phyloP scores from a whole-genome alignment of 2,329 filamentous ascomycete genomes.

The Bipolaris oryzae region DNA sequence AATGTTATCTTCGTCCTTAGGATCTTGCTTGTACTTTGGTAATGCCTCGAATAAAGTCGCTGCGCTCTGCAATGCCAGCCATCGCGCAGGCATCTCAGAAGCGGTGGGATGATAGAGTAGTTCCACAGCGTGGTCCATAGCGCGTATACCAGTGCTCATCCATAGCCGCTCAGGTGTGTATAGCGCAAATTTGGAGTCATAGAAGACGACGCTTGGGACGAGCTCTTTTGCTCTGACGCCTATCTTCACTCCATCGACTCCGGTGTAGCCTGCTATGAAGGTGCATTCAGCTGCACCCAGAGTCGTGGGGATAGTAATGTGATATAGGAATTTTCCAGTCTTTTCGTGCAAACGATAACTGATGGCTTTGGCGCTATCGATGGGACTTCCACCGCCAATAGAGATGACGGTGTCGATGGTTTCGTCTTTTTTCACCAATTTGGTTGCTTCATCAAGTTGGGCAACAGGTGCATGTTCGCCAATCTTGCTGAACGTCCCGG shows the following conservation, averaged over 20 bases:
- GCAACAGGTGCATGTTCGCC: constrained; percentile 62
- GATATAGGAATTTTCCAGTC: constrained; percentile 43
- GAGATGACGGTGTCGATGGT: constrained; percentile 61
- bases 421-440: constrained; percentile 52
- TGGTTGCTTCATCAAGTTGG: constrained; percentile 59
- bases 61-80: constrained; percentile 54
- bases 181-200: constrained; percentile 58
- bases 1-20: constrained; percentile 55
- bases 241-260: constrained; percentile 57
- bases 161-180: constrained; percentile 59
- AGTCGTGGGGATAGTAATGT: constrained; percentile 50
- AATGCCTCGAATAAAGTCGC: constrained; percentile 56
- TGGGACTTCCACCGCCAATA: constrained; percentile 62
- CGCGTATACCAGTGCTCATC: constrained; percentile 59
- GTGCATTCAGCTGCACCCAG: constrained; percentile 62
- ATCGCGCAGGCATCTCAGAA: constrained; percentile 58
- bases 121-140: constrained; percentile 63
- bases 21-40: constrained; percentile 54
- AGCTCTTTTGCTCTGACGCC: constrained; percentile 53
- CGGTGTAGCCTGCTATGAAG: constrained; percentile 59
- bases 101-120: constrained; percentile 59
- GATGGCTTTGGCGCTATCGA: constrained; percentile 55
- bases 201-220: constrained; percentile 58
- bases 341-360: constrained; percentile 44
- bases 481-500: constrained; percentile 62